Conservation (phyloP, 331 rosid genomes). For the Saraca asoca region DNA sequence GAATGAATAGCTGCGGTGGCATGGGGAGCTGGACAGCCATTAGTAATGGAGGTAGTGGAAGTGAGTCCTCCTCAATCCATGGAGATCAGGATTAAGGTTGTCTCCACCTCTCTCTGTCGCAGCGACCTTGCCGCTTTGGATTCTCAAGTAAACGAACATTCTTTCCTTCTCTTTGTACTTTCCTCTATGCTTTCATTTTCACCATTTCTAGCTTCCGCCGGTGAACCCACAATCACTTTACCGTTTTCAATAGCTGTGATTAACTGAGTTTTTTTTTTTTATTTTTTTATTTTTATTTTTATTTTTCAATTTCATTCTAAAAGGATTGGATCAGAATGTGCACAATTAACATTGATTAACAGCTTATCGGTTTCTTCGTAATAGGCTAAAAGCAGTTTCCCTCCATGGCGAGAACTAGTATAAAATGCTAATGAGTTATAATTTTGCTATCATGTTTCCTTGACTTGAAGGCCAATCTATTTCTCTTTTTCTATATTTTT, state of each 20-base stretch:
- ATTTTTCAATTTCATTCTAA: too few relatives aligned
- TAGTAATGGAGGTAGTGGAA: constrained; percentile 78
- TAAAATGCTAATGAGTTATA: background rate
- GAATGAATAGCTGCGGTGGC: constrained; percentile 82
- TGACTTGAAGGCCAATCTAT: too few relatives aligned
- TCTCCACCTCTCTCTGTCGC: constrained; percentile 92
- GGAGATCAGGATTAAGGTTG: constrained; percentile 82
- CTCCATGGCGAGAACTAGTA: too few relatives aligned
- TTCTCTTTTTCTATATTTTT: too few relatives aligned
- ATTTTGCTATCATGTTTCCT: too few relatives aligned
- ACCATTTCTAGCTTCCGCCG: background rate
- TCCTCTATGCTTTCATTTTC: background rate
- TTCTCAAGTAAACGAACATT: constrained; percentile 49
- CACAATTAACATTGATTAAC: too few relatives aligned
- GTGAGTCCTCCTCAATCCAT: constrained; percentile 75
- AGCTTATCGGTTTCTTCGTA: too few relatives aligned
- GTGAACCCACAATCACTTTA: background rate
- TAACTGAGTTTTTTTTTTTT: too few relatives aligned
- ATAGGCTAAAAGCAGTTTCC: too few relatives aligned
- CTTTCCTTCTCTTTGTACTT: background rate
- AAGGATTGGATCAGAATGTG: too few relatives aligned
- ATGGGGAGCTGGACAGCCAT: constrained; percentile 80
- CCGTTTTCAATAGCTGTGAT: background rate
- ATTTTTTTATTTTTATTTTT: too few relatives aligned
- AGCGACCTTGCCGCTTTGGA: constrained; percentile 92